Base-by-base conservation (phyloP, 2,329 filamentous ascomycete species). In the Hymenoscyphus occultus region DNA sequence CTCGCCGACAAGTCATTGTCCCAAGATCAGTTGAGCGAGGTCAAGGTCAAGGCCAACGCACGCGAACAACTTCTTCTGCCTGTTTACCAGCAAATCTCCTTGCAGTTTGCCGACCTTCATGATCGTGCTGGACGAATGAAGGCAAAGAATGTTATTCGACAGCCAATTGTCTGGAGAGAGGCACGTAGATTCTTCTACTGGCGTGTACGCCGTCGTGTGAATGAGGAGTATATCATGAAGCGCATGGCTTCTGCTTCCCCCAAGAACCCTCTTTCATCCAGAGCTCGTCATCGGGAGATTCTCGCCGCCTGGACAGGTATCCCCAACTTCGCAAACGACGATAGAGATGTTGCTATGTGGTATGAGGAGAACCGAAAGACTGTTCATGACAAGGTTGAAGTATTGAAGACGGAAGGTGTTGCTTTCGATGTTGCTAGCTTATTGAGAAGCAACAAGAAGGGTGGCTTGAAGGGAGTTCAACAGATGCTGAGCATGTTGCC, bases 121-220 rank as follows among this genome's bases (percentile, higher is more conserved):
- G 95, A 99, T 79, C 93, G 95, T 58, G 90, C 95, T 56, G 95
- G 93, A 66, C 92, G 95, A 80, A 99, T 99, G 95, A 87, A 97
- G 82, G 95, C 95, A 79, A 99, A 99, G 88, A 90, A 93, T 68
- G 89, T 90, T 64, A 97, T 99, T 74, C 92, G 95, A 69, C 86
- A 91, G 73, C 81, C 88, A 13, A 84, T 99, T 51, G 86, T 90
- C 74, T 98, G 94, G 95, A 84, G 86, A 77, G 90, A 97, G 73
- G 89, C 94, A 10, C 90, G 95, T 70, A 90, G 94, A 76, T 98
- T 95, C 91, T 98, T 99, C 85, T 99, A 98, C 90, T 99, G 96
- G 95, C 94, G 95, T 80, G 89, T 97, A 68, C 93, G 96, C 79
- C 91, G 95, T 77, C 88, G 95, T 80, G 85, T 99, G 76, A 98